Evolutionary conservation across 768 basidiomycete species (phyloP).

Genomic region (Mycena sanguinolenta): DNA sequence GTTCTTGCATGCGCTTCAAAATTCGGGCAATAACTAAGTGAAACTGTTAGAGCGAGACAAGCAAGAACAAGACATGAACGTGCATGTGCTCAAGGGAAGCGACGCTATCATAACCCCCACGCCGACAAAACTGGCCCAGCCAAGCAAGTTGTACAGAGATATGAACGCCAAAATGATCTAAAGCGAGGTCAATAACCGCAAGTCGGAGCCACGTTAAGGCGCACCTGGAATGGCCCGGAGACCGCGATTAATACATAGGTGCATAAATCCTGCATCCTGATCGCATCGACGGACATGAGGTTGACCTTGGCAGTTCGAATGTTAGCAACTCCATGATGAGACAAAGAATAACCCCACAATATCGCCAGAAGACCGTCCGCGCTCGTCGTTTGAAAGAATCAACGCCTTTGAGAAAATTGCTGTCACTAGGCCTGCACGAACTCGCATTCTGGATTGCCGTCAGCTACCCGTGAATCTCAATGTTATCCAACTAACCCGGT

Average conservation of each 20-base stretch:
- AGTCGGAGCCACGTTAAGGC: neutral
- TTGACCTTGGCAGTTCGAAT: conserved; percentile 54
- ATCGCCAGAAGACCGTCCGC: conserved; percentile 86
- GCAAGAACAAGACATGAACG: conserved; percentile 25
- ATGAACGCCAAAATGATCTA: conserved; percentile 91
- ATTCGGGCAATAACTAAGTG: conserved; percentile 70
- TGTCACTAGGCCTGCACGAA: conserved; percentile 89
- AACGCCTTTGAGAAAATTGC: conserved; percentile 90
- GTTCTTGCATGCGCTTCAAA: conserved; percentile 82
- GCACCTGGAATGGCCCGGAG: conserved; percentile 87
- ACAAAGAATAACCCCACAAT: conserved; percentile 65
- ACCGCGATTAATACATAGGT: conserved; percentile 87
- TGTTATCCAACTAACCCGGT: conserved; percentile 61
- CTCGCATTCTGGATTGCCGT: conserved; percentile 75
- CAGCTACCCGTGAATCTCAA: neutral
- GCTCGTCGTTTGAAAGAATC: conserved; percentile 88
- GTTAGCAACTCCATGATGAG: neutral
- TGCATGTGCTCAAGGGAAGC: conserved; percentile 78
- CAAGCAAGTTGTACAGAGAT: conserved; percentile 89
- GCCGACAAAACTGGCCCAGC: conserved; percentile 92
- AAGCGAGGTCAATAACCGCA: neutral
- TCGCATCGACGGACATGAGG: conserved; percentile 90
- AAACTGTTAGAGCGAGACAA: conserved; percentile 4
- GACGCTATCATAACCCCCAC: conserved; percentile 91
- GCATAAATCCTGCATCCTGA: conserved; percentile 83